Evolutionary conservation across 495 filamentous ascomycete genomes (phyloP).

Genomic region (Viridothelium virens): DNA sequence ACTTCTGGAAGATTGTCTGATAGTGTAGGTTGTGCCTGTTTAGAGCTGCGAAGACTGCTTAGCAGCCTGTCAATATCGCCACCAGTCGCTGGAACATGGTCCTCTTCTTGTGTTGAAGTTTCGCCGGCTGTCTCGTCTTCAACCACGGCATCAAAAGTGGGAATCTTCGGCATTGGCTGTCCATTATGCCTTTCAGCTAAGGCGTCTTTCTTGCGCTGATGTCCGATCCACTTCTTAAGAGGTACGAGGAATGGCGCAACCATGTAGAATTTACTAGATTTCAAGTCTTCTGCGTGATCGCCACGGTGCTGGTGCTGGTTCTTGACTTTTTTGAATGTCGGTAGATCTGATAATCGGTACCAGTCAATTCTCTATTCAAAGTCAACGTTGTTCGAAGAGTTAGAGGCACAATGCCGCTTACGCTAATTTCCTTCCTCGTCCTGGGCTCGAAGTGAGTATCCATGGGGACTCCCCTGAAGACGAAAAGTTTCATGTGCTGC

Average conservation of each 20-base stretch:
- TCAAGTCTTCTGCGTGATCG: conserved; percentile 46
- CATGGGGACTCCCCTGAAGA: conserved; percentile 78
- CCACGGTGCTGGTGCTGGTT: conserved; percentile 47
- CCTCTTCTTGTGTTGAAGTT: conserved; percentile 14
- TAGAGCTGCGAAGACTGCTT: conserved; percentile 14
- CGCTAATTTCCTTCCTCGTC: conserved; percentile 91
- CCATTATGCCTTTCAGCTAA: conserved; percentile 30
- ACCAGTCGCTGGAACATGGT: neutral
- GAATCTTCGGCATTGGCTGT: neutral
- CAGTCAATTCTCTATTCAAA: conserved; percentile 64
- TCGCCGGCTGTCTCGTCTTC: conserved; percentile 24
- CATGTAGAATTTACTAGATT: conserved; percentile 92
- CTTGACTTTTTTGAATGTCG: conserved; percentile 61
- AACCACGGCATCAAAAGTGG: conserved; percentile 17
- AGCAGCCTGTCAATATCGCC: conserved; percentile 11
- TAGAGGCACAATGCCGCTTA: conserved; percentile 12
- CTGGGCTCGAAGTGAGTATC: conserved; percentile 80
- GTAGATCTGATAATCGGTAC: conserved; percentile 82
- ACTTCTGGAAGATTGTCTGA: conserved; percentile 27
- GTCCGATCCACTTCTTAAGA: conserved; percentile 82
- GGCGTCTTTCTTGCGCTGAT: conserved; percentile 63
- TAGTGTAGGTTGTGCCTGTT: neutral
- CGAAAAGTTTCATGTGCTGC: conserved; percentile 84
- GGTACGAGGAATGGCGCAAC: conserved; percentile 84
- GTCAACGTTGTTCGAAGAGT: neutral